Conservation (phyloP, 495 filamentous ascomycete genomes). For the Talaromyces stipitatus region DNA sequence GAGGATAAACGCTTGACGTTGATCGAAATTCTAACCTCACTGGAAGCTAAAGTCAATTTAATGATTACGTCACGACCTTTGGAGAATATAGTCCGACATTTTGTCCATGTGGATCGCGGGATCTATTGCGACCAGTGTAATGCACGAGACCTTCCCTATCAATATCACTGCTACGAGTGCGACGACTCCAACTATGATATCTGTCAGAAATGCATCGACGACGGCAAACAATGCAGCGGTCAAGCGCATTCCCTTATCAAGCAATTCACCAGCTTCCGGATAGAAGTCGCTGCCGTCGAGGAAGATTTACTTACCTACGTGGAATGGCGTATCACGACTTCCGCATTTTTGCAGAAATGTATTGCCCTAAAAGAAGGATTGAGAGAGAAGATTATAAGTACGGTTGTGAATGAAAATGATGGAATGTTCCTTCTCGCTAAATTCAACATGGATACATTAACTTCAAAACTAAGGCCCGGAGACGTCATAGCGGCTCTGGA, state of each 20-base stretch:
- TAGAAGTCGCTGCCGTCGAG: not conserved
- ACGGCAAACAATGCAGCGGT: not conserved
- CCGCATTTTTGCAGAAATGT: not conserved
- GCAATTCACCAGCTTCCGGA: not conserved
- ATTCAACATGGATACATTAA: not conserved
- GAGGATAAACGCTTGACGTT: not conserved
- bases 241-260: not conserved
- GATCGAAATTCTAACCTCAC: not conserved
- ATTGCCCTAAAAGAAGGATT: not conserved
- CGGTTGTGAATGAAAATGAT: not conserved
- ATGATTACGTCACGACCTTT: not conserved
- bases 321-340: not conserved
- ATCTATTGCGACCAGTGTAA: not conserved
- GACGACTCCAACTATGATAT: not conserved
- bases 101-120: not conserved
- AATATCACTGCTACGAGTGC: not conserved
- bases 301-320: not conserved
- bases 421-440: not conserved
- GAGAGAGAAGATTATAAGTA: not conserved
- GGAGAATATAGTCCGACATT: not conserved
- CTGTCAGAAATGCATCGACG: not conserved
- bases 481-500: not conserved
- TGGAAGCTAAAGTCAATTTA: not conserved
- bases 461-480: not conserved
- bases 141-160: not conserved